Conservation (phyloP, 2,329 filamentous ascomycete genomes). For the Fusarium brevicatenulatum region DNA sequence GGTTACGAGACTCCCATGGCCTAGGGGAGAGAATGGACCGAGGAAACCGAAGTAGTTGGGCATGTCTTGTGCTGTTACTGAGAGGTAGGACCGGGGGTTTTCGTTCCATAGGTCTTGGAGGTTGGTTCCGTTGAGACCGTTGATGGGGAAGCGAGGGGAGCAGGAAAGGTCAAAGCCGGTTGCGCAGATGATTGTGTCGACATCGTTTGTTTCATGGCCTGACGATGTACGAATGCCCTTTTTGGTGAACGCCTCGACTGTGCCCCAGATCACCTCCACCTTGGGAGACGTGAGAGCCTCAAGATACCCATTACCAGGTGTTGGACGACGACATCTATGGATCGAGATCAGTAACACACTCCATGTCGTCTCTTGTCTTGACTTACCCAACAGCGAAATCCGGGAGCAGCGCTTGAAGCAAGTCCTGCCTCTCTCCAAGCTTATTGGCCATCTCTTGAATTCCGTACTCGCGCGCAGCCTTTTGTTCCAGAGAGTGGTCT, state of each 20-base stretch:
- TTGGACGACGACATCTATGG: neutral
- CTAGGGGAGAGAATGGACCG: neutral
- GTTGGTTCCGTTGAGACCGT: neutral
- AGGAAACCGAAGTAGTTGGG: neutral
- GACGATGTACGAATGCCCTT: neutral
- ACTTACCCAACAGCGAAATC: neutral
- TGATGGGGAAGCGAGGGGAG: neutral
- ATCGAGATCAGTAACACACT: neutral
- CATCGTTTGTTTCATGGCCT: neutral
- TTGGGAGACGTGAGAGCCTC: neutral
- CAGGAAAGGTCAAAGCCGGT: neutral
- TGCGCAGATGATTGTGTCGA: neutral
- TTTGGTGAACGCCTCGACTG: neutral
- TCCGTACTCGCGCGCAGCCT: neutral
- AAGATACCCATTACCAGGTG: neutral
- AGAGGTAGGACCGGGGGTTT: neutral
- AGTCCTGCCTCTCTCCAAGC: neutral
- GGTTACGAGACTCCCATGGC: neutral
- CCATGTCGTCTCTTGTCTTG: neutral
- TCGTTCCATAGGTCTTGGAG: neutral
- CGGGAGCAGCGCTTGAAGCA: neutral
- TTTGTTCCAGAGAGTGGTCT: neutral
- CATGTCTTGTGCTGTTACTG: neutral
- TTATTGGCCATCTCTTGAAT: neutral
- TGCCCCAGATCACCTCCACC: neutral